These are phyloP conservation scores for Perkinsus chesapeaki DNA, from an alignment of 169 alveolate species.

Conservation along the genomic window DNA sequence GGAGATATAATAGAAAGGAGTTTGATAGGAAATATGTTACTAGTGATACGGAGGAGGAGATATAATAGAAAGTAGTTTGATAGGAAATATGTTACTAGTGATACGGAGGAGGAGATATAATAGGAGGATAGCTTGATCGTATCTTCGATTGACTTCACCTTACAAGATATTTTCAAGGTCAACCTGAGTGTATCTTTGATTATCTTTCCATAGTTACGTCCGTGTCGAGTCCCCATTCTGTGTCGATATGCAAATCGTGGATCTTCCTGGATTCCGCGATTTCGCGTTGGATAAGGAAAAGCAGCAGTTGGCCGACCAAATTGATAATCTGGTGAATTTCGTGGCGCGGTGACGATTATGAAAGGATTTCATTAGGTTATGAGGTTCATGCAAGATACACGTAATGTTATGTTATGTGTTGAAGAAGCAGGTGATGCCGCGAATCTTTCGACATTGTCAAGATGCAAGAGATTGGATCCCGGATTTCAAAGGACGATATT, in stretches of 20 bases:
- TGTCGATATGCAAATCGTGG: slow-evolving; percentile 35
- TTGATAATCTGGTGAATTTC: not conserved
- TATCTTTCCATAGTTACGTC: not conserved
- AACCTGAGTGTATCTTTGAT: not conserved
- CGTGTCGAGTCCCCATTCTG: slow-evolving; percentile 10
- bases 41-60: too few species aligned
- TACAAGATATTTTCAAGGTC: not conserved
- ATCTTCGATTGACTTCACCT: too few species aligned
- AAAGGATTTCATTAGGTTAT: not conserved
- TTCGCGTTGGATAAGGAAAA: slow-evolving; percentile 31
- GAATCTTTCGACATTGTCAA: slow-evolving; percentile 22
- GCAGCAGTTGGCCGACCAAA: slow-evolving; percentile 15
- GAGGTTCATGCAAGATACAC: slow-evolving; percentile 32
- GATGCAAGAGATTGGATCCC: slow-evolving; percentile 32
- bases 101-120: too few species aligned
- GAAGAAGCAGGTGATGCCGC: slow-evolving; percentile 39
- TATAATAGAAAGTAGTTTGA: too few species aligned
- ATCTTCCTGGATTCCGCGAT: slow-evolving; percentile 40
- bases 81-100: too few species aligned
- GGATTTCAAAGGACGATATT: slow-evolving; percentile 28
- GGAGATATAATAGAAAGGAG: too few species aligned
- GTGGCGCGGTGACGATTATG: slow-evolving; percentile 10
- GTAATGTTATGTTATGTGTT: slow-evolving; percentile 39
- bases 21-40: too few species aligned
- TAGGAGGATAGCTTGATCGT: too few species aligned